A percentile compares a stretch with the other conserved stretches of the same genome.
phyloP scores from a whole-genome alignment of 2,329 filamentous ascomycete genomes.

The Xylaria sp. region DNA sequence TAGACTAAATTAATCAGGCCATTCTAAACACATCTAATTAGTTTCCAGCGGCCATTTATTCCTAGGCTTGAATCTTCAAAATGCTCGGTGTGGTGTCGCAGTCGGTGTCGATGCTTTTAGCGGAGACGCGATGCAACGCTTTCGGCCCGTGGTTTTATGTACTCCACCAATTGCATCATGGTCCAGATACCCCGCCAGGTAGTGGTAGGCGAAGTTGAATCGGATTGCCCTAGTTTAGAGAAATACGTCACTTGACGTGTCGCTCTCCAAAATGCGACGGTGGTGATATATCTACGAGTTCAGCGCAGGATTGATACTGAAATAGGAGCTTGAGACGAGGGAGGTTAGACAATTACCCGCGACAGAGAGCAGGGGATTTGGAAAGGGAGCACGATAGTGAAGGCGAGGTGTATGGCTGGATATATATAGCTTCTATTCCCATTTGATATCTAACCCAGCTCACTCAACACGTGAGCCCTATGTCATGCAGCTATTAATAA shows the following conservation, averaged over 20 bases:
- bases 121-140: slow-evolving; percentile 7
- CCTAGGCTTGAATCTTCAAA: no score
- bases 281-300: neutral
- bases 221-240: neutral
- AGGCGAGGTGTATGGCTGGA: neutral
- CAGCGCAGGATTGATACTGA: neutral
- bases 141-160: slow-evolving; percentile 10
- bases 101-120: neutral
- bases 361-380: neutral
- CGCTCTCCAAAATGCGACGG: neutral
- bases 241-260: neutral
- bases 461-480: neutral
- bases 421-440: slow-evolving; percentile 16
- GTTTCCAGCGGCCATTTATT: no score
- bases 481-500: slow-evolving; percentile 8
- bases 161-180: slow-evolving; percentile 26
- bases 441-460: slow-evolving; percentile 17
- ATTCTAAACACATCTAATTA: no score
- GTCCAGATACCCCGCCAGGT: neutral
- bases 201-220: neutral
- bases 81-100: no score
- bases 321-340: neutral
- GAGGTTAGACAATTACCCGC: neutral
- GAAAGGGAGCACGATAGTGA: neutral
- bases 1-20: no score